Conservation (phyloP, 2,329 filamentous ascomycete genomes). For the Nothomitra cinnamomea region DNA sequence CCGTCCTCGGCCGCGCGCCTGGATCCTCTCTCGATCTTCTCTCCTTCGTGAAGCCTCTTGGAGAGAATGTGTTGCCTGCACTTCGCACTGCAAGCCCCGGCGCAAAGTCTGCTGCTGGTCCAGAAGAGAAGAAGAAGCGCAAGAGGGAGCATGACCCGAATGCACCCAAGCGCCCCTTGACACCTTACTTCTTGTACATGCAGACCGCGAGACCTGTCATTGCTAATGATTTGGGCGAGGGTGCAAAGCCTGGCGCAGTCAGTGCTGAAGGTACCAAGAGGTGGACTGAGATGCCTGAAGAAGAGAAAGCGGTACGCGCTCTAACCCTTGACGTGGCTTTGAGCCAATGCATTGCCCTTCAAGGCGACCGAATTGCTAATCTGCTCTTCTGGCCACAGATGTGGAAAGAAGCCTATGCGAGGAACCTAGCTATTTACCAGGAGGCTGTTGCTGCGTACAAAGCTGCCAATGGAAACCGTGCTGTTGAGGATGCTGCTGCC, state of each 20-base stretch:
- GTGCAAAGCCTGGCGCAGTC: conserved; percentile 69
- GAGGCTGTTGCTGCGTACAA: conserved; percentile 38
- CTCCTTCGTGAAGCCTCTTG: conserved; percentile 20
- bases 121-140: conserved; percentile 77
- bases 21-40: conserved; percentile 12
- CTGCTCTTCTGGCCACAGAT: conserved; percentile 18
- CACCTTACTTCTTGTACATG: conserved; percentile 91
- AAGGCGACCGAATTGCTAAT: background rate
- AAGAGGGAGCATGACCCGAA: conserved; percentile 79
- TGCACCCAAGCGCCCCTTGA: conserved; percentile 83
- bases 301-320: conserved; percentile 48
- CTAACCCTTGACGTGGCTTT: background rate
- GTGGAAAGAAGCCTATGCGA: conserved; percentile 40
- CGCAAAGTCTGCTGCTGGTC: conserved; percentile 28
- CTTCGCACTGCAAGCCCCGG: conserved; percentile 16
- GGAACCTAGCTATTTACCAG: conserved; percentile 38
- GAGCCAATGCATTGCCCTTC: background rate
- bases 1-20: conserved; percentile 44
- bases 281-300: conserved; percentile 61
- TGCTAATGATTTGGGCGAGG: conserved; percentile 56
- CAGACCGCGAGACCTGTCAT: conserved; percentile 74
- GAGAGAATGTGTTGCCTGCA: conserved; percentile 18
- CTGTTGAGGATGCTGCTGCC: conserved; percentile 25
- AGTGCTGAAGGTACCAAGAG: conserved; percentile 73
- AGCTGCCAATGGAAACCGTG: conserved; percentile 27